These are phyloP conservation scores for Venturia effusa DNA, from an alignment of 2,329 filamentous ascomycete genomes.

Conservation along the genomic window DNA sequence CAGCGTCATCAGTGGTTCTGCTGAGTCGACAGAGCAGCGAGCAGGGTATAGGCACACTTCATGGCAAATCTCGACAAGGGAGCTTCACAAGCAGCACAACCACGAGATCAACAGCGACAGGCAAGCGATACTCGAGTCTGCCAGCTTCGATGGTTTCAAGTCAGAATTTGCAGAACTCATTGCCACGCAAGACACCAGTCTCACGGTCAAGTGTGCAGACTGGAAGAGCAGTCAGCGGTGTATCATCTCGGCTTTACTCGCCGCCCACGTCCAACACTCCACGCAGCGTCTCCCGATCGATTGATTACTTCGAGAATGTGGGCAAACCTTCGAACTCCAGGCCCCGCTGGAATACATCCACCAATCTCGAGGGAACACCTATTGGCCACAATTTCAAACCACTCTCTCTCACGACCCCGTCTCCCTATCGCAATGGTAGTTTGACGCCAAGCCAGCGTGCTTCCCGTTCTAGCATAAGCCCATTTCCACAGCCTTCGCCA, in stretches of 20 bases:
- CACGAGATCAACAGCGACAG: conserved; percentile 26
- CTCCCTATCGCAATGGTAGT: conserved; percentile 20
- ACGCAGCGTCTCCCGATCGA: conserved; percentile 5
- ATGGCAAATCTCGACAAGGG: conserved; percentile 35
- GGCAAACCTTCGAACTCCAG: conserved; percentile 10
- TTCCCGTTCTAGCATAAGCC: neutral
- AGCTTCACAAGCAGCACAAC: conserved; percentile 33
- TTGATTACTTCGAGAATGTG: neutral
- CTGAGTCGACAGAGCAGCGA: conserved; percentile 41
- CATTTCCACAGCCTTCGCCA: neutral
- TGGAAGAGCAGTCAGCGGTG: conserved; percentile 2
- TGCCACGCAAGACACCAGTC: conserved; percentile 18
- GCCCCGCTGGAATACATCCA: conserved; percentile 29
- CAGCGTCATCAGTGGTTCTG: conserved; percentile 54
- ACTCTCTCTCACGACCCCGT: conserved; percentile 23
- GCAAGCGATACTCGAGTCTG: conserved; percentile 38
- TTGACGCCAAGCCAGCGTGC: neutral
- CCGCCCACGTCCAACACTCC: conserved; percentile 6
- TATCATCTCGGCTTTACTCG: conserved; percentile 10
- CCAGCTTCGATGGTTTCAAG: conserved; percentile 19
- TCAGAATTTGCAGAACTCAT: conserved; percentile 13
- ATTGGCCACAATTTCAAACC: conserved; percentile 30
- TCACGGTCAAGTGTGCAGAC: conserved; percentile 18
- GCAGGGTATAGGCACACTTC: conserved; percentile 33
- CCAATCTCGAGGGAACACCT: conserved; percentile 26